Evolutionary conservation across 164 flowering plant species (phyloP), one percentile per base, ranked within the genome.

Genomic region (Berberis vulgaris): DNA sequence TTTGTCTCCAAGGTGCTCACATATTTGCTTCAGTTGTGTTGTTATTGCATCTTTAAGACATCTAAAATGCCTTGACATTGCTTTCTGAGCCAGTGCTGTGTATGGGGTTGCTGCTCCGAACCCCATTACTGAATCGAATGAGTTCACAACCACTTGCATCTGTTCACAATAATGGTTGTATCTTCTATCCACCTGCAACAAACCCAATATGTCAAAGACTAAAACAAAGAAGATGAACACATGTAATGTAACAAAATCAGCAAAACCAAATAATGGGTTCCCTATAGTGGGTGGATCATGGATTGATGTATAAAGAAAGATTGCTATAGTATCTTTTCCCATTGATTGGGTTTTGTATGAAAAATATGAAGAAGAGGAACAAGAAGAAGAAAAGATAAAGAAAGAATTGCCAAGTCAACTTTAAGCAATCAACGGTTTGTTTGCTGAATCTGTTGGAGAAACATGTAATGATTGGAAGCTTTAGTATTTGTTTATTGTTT

Each of bases 111-210:
- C 97, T 0, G 99, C 83, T 2, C 99, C 97, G 49, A 76, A 89
- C 0, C 99, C 99, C 97, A 95, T 83, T 60, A 88, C 94, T 45
- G 87, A 58, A 63, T 95, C 99, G 56, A 86, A 89, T 38, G 99
- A 87, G 79, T 88, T 91, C 72, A 95, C 97, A 56, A 95, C 96
- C 85, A 82, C 81, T 63, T 89, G 96, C 97, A 95, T 91, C 73
- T 95, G 97, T 64, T 91, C 96, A 45, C 97, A 86, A 76, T 91
- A 95, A 60, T 87, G 90, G 74, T 77, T 88, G 80, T 95, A 95
- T 69, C 97, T 86, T 65, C 91, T 64, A 8, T 93, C 96, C 74
- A 93, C 98, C 97, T 93, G 73, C 60, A 74, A 59, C 10, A 52
- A 62, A 62, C 2, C 65, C 43, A 26, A 39, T 26, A 52, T 12